Percentiles rank a stretch among this genome's conserved stretches.
Conservation (phyloP, 2,329 filamentous ascomycete species). For the Taxawa tesnikishii region DNA sequence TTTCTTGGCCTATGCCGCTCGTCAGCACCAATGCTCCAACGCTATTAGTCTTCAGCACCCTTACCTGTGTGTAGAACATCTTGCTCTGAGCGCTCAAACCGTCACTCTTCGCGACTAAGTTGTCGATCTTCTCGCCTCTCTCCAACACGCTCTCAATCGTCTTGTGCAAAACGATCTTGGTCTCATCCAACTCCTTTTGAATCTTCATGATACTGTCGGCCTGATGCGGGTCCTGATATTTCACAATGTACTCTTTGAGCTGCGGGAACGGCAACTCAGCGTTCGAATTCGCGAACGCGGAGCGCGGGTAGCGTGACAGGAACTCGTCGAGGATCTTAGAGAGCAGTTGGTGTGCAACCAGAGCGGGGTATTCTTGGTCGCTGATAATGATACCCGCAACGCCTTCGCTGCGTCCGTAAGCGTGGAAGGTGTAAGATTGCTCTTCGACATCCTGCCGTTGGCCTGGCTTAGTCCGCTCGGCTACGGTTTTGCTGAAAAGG, state of each 20-base stretch:
- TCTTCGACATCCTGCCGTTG: conserved; percentile 79
- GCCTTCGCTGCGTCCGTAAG: conserved; percentile 32
- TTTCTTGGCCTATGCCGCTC: conserved; percentile 40
- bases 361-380: conserved; percentile 43
- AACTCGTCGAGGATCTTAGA: conserved; percentile 85
- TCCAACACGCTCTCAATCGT: conserved; percentile 83
- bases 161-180: conserved; percentile 94
- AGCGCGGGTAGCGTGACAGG: conserved; percentile 59
- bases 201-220: conserved; percentile 78
- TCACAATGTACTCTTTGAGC: conserved; percentile 64
- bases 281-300: conserved; percentile 47
- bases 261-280: conserved; percentile 51
- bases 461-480: conserved; percentile 70
- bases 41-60: conserved; percentile 13
- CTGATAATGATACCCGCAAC: conserved; percentile 34
- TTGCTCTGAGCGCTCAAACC: conserved; percentile 84
- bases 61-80: conserved; percentile 81
- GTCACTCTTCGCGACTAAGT: conserved; percentile 85
- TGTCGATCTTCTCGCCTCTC: conserved; percentile 91
- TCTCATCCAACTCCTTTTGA: conserved; percentile 92
- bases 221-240: conserved; percentile 78
- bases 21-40: conserved; percentile 33
- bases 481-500: conserved; percentile 76
- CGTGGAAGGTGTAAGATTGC: conserved; percentile 55
- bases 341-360: conserved; percentile 77